Percentiles rank a stretch among this genome's conserved stretches.
Conservation (phyloP, 73 alveolate genomes). For the Paramecium tetraurelia region DNA sequence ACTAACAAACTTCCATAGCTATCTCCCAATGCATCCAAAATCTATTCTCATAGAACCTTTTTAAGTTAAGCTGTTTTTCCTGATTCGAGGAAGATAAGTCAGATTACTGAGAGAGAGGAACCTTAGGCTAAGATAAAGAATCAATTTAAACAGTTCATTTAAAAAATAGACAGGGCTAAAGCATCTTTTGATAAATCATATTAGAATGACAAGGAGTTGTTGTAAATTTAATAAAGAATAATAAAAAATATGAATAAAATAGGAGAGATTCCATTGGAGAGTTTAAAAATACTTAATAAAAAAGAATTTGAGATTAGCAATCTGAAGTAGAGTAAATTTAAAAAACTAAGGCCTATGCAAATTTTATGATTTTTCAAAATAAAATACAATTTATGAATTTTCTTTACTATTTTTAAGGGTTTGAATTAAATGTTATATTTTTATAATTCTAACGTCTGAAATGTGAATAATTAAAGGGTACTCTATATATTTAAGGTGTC, state of each 20-base stretch:
- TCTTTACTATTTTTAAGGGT: background rate
- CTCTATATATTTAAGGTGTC: background rate
- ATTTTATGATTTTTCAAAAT: background rate
- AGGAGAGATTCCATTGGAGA: conserved; percentile 16
- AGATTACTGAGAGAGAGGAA: background rate
- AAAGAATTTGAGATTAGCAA: background rate
- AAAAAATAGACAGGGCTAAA: background rate
- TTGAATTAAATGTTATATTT: background rate
- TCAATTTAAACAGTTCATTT: background rate
- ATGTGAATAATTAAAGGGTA: background rate
- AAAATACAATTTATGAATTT: background rate
- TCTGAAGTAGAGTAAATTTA: background rate
- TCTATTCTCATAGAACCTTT: background rate
- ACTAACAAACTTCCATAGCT: background rate
- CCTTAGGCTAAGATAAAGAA: background rate
- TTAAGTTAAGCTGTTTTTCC: background rate
- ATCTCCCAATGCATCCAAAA: background rate
- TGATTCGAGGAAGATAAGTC: background rate
- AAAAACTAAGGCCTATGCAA: background rate
- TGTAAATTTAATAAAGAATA: background rate
- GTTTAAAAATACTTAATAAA: background rate
- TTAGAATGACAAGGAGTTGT: background rate
- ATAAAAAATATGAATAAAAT: conserved; percentile 31
- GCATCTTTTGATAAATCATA: background rate
- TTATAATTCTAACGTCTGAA: background rate